Evolutionary conservation across 2,329 filamentous ascomycete species (phyloP).

Genomic region (Emydomyces testavorans): DNA sequence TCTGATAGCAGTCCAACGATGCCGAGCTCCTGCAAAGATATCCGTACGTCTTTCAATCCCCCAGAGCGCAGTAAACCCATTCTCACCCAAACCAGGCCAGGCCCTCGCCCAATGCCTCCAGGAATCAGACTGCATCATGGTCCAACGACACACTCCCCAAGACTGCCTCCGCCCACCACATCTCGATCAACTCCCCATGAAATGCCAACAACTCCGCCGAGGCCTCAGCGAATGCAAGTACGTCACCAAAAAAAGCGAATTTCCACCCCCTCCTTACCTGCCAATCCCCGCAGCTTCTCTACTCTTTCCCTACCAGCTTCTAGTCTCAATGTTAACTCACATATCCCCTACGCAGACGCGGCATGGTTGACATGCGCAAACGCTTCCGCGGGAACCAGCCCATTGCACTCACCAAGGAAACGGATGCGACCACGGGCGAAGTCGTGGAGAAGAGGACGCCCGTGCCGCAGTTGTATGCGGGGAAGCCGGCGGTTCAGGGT

Average conservation of each 20-base stretch:
- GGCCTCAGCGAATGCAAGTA: conserved; percentile 85
- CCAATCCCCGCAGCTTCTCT: neutral
- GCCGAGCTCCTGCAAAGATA: conserved; percentile 94
- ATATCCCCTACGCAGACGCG: conserved; percentile 41
- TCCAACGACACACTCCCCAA: conserved; percentile 71
- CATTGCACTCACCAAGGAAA: conserved; percentile 55
- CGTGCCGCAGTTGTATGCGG: conserved; percentile 66
- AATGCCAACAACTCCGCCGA: conserved; percentile 86
- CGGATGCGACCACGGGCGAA: conserved; percentile 34
- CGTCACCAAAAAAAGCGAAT: conserved; percentile 19
- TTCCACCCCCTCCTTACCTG: neutral
- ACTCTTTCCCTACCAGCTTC: neutral
- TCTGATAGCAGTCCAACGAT: conserved; percentile 43
- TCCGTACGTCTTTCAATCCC: conserved; percentile 57
- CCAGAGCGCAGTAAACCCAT: conserved; percentile 2
- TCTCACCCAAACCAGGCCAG: conserved; percentile 50
- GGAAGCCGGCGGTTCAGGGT: conserved; percentile 57
- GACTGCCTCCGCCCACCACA: conserved; percentile 82
- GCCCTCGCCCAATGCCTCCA: conserved; percentile 92
- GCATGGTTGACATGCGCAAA: conserved; percentile 97
- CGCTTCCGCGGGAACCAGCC: conserved; percentile 91
- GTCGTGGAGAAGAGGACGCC: conserved; percentile 21
- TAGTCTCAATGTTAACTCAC: neutral
- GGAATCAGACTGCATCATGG: conserved; percentile 90
- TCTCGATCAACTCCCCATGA: conserved; percentile 65